These are phyloP conservation scores for Rhizophagus sp. DNA, from an alignment of 192 early-diverging fungal species.

Conservation along the genomic window DNA sequence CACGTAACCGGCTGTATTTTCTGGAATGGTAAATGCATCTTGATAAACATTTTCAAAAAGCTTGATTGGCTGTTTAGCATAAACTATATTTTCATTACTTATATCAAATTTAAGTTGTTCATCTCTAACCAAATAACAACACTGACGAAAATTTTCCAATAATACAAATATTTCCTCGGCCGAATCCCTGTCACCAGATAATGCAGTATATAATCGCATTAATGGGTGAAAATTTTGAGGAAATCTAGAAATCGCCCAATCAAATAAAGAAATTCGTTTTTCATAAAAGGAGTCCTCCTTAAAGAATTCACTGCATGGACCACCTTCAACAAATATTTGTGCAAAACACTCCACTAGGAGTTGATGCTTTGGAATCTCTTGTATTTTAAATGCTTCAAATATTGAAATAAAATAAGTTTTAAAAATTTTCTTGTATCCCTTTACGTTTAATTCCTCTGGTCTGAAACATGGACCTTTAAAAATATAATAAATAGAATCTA, in stretches of 20 bases:
- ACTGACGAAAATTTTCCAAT: conserved; percentile 34
- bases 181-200: conserved; percentile 35
- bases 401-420: conserved; percentile 18
- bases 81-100: not conserved
- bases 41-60: conserved; percentile 33
- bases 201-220: conserved; percentile 32
- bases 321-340: not conserved
- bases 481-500: not conserved
- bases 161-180: conserved; percentile 34
- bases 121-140: conserved; percentile 23
- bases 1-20: conserved; percentile 18
- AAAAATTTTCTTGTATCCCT: not conserved
- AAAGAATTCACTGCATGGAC: conserved; percentile 1
- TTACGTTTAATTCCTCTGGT: conserved; percentile 5
- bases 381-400: conserved; percentile 9
- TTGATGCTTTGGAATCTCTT: conserved; percentile 1
- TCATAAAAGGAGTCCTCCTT: not conserved
- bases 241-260: conserved; percentile 37
- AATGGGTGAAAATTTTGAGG: conserved; percentile 37
- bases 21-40: conserved; percentile 31
- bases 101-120: conserved; percentile 18
- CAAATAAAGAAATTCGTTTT: conserved; percentile 23
- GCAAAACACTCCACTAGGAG: conserved; percentile 14
- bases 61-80: not conserved
- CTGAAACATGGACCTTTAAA: conserved; percentile 18